phyloP scores from a whole-genome alignment of 1,139 yeast species.

The Ogataea hybrid region DNA sequence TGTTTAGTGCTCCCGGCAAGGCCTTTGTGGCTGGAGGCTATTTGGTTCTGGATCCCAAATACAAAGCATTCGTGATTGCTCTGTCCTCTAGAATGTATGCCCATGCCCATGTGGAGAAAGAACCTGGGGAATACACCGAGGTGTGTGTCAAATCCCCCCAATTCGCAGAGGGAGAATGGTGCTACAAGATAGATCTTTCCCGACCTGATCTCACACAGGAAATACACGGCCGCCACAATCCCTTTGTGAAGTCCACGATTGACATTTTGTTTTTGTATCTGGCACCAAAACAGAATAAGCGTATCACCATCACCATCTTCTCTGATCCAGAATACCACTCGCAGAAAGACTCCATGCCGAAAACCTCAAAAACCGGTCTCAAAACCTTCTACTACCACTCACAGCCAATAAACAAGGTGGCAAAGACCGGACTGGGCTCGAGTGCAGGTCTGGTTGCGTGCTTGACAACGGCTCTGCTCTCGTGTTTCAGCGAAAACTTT shows the following conservation, averaged over 20 bases:
- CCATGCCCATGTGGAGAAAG: slow-evolving; percentile 35
- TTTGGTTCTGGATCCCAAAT: slow-evolving; percentile 75
- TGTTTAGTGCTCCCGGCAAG: slow-evolving; percentile 91
- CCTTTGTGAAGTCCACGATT: slow-evolving; percentile 72
- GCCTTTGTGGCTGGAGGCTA: slow-evolving; percentile 95
- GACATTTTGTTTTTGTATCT: slow-evolving; percentile 54
- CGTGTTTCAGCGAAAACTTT: slow-evolving; percentile 40
- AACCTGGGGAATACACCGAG: slow-evolving; percentile 20
- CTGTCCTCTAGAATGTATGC: slow-evolving; percentile 91
- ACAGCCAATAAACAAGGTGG: slow-evolving; percentile 61
- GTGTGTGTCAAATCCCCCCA: slow-evolving; percentile 74
- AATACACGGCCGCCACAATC: slow-evolving; percentile 44
- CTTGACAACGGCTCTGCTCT: slow-evolving; percentile 65
- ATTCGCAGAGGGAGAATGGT: slow-evolving; percentile 70
- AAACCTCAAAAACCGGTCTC: slow-evolving; percentile 35
- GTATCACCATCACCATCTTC: slow-evolving; percentile 57
- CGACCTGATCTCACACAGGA: slow-evolving; percentile 15
- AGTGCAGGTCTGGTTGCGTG: slow-evolving; percentile 93
- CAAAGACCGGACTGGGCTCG: slow-evolving; percentile 95
- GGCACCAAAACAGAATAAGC: slow-evolving; percentile 32
- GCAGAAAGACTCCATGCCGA: slow-evolving; percentile 45
- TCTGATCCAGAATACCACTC: slow-evolving; percentile 94
- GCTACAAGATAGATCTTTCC: slow-evolving; percentile 37
- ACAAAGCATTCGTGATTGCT: slow-evolving; percentile 80
- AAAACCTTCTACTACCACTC: slow-evolving; percentile 60